phyloP scores from a whole-genome alignment of 2,329 filamentous ascomycete species.

The Clonostachys byssicola region DNA sequence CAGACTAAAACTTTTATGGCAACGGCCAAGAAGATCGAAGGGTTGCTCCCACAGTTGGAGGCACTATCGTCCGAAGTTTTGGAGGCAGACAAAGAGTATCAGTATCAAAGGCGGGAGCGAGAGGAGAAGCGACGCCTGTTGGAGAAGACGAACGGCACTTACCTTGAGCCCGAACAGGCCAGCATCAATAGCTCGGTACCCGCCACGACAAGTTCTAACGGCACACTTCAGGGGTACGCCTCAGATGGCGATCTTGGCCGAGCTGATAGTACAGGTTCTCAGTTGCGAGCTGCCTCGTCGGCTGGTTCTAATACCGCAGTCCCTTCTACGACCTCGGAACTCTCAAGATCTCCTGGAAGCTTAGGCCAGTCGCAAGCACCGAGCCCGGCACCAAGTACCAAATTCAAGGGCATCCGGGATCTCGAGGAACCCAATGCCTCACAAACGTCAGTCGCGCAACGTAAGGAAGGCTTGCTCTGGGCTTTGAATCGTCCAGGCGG shows the following conservation, averaged over 20 bases:
- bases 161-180: conserved; percentile 64
- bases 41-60: conserved; percentile 82
- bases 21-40: conserved; percentile 83
- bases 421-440: conserved; percentile 77
- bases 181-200: conserved; percentile 30
- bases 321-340: conserved; percentile 27
- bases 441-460: conserved; percentile 51
- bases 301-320: conserved; percentile 31
- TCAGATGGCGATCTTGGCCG: conserved; percentile 69
- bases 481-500: conserved; percentile 88
- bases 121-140: conserved; percentile 89
- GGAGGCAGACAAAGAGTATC: conserved; percentile 93
- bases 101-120: conserved; percentile 88
- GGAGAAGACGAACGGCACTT: conserved; percentile 79
- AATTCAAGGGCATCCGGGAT: conserved; percentile 90
- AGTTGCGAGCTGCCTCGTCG: conserved; percentile 49
- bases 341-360: conserved; percentile 55
- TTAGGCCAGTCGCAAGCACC: conserved; percentile 36
- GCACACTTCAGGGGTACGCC: conserved; percentile 35
- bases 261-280: conserved; percentile 70
- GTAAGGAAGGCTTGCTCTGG: conserved; percentile 94
- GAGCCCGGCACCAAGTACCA: conserved; percentile 49
- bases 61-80: conserved; percentile 85
- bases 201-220: conserved; percentile 30
- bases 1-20: conserved; percentile 81